Base-by-base conservation (phyloP, 148 eudicot genomes). In the Agrostemma githago region DNA sequence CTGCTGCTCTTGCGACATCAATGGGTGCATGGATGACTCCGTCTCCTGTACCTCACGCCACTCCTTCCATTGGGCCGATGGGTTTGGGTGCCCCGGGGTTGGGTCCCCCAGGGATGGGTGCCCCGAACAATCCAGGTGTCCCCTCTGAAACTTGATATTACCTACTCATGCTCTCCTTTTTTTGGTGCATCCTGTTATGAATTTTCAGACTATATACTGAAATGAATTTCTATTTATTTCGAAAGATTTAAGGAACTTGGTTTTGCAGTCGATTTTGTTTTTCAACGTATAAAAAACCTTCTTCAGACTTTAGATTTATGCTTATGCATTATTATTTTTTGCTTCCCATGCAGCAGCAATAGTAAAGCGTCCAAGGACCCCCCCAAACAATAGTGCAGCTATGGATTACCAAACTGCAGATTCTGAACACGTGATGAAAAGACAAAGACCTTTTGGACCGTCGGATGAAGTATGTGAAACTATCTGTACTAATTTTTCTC, bases 1-100 rank as follows among this genome's bases (percentile, higher is more conserved):
- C 90, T 53, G 85, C 84, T 53, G 79, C 91, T 76, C 83, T 89
- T 74, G 81, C 89, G 17, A 83, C 89, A 65, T 77, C 93, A 72
- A 85, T 91, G 80, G 86, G 91, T 60, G 96, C 97, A 48, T 88
- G 96, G 98, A 91, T 94, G 90, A 80, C 98, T 87, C 86, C 85
- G 74, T 85, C 97, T 78, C 83, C 85, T 17, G 89, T 87, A 66
- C 84, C 97, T 79, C 98, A 94, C 76, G 86, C 92, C 51, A 83
- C 91, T 12, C 84, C 89, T 72, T 85, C 98, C 51, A 95, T 89
- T 75, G 97, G 97, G 60, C 92, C 93, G 21, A 85, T 90, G 73
- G 88, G 93, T 71, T 85, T 94, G 70, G 85, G 80, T 72, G 75
- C 84, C 40, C 85, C 98, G 0, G 34, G 34, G 34, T 26, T 26